These are phyloP conservation scores for Paramecium sexaurelia DNA, from an alignment of 73 alveolate species.

Conservation along the genomic window DNA sequence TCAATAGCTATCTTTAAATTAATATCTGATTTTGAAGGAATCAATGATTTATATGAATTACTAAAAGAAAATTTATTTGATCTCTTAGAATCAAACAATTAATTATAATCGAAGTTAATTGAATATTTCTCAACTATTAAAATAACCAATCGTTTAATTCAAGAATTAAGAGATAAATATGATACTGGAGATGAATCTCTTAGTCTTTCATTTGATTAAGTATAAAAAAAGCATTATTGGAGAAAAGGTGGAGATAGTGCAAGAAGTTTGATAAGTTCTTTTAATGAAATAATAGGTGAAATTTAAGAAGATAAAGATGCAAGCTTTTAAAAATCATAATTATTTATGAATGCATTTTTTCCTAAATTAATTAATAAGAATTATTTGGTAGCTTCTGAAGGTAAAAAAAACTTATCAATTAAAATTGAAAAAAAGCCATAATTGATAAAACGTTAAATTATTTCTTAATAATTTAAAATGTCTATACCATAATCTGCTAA, in stretches of 20 bases:
- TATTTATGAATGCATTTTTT: constrained; percentile 31
- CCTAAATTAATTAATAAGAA: not conserved
- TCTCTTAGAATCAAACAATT: not conserved
- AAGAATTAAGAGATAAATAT: constrained; percentile 22
- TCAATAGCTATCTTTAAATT: not conserved
- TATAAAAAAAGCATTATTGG: not conserved
- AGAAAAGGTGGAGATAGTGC: constrained; percentile 31
- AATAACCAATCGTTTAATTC: not conserved
- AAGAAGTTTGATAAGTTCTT: not conserved
- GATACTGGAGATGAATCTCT: constrained; percentile 9
- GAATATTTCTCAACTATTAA: not conserved
- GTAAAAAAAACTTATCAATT: not conserved
- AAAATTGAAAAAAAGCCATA: constrained; percentile 16
- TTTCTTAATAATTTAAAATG: constrained; percentile 25
- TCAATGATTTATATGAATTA: constrained; percentile 23
- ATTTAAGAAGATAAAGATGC: constrained; percentile 21
- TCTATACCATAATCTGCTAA: constrained; percentile 45
- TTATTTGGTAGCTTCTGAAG: constrained; percentile 23
- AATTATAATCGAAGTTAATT: not conserved
- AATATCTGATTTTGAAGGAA: not conserved
- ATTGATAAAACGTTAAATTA: not conserved
- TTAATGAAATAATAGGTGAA: not conserved
- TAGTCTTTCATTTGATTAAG: not conserved
- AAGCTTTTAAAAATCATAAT: not conserved
- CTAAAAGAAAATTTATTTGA: not conserved